phyloP scores from a whole-genome alignment of 805 yeast species.

The Maudiozyma bulderi region DNA sequence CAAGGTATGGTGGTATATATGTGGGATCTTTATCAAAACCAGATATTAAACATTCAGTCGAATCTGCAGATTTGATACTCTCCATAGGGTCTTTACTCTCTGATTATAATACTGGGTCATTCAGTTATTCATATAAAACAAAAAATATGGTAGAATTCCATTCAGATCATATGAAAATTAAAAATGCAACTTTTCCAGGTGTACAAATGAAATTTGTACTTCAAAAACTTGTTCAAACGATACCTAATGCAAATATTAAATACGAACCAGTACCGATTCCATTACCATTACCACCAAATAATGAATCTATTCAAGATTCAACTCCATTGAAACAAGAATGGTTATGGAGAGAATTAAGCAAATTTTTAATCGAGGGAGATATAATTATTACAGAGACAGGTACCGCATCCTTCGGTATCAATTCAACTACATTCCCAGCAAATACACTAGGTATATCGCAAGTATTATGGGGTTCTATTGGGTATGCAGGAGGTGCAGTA shows the following conservation, averaged over 20 bases:
- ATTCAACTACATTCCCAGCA: slow-evolving; percentile 46
- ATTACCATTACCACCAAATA: slow-evolving; percentile 30
- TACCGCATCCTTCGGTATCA: slow-evolving; percentile 55
- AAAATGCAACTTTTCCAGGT: slow-evolving; percentile 51
- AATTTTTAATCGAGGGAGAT: slow-evolving; percentile 50
- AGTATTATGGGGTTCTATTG: slow-evolving; percentile 61
- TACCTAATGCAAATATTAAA: slow-evolving; percentile 26
- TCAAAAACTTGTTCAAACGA: slow-evolving; percentile 27
- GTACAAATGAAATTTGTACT: slow-evolving; percentile 49
- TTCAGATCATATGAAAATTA: slow-evolving; percentile 55
- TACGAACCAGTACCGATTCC: slow-evolving; percentile 45
- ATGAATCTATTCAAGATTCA: slow-evolving; percentile 30
- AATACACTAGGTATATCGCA: slow-evolving; percentile 51
- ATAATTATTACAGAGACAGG: slow-evolving; percentile 55
- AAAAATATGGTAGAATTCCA: slow-evolving; percentile 62
- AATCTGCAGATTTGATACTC: slow-evolving; percentile 56
- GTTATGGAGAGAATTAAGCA: slow-evolving; percentile 49
- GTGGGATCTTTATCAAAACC: slow-evolving; percentile 62
- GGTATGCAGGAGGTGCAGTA: slow-evolving; percentile 50
- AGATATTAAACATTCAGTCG: slow-evolving; percentile 54
- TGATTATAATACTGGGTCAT: slow-evolving; percentile 77
- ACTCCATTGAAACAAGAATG: slow-evolving; percentile 45
- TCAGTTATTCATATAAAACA: slow-evolving; percentile 56
- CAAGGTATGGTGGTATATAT: slow-evolving; percentile 65
- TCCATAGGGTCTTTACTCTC: slow-evolving; percentile 69